phyloP scores from a whole-genome alignment of 192 early-diverging fungal species.

The Pilaira anomala region DNA sequence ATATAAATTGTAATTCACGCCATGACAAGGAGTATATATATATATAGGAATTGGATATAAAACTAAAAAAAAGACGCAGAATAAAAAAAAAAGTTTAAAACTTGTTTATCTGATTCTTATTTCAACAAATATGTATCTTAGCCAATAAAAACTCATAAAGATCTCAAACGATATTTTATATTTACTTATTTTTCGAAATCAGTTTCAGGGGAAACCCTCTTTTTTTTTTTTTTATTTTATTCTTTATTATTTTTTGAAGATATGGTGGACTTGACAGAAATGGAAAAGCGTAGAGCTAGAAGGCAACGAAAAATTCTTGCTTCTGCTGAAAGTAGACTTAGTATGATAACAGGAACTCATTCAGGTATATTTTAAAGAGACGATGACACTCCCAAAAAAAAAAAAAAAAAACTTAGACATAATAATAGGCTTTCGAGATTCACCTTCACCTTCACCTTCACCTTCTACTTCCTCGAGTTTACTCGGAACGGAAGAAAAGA shows the following conservation, averaged over 20 bases:
- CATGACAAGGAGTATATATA: too few species aligned
- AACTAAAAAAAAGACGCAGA: too few species aligned
- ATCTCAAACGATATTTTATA: too few species aligned
- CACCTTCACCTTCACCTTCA: slow-evolving; percentile 8
- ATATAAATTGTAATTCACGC: too few species aligned
- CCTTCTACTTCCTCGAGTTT: slow-evolving; percentile 9
- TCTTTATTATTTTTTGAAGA: neutral
- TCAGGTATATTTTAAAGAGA: slow-evolving; percentile 16
- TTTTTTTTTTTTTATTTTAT: neutral
- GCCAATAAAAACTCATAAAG: too few species aligned
- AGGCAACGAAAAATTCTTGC: slow-evolving; percentile 34
- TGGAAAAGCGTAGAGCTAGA: slow-evolving; percentile 30
- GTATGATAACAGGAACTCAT: slow-evolving; percentile 35
- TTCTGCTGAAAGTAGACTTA: slow-evolving; percentile 30
- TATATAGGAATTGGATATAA: too few species aligned
- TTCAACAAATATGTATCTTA: too few species aligned
- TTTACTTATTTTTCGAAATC: too few species aligned
- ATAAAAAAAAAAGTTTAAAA: too few species aligned
- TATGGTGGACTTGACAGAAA: slow-evolving; percentile 27
- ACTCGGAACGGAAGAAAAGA: neutral
- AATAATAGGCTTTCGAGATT: neutral
- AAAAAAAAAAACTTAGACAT: neutral
- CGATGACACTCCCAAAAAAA: neutral
- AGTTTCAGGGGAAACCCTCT: too few species aligned
- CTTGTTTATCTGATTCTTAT: too few species aligned